Base-by-base conservation (phyloP, 2,329 filamentous ascomycete genomes). In the Fusarium verrucosum region DNA sequence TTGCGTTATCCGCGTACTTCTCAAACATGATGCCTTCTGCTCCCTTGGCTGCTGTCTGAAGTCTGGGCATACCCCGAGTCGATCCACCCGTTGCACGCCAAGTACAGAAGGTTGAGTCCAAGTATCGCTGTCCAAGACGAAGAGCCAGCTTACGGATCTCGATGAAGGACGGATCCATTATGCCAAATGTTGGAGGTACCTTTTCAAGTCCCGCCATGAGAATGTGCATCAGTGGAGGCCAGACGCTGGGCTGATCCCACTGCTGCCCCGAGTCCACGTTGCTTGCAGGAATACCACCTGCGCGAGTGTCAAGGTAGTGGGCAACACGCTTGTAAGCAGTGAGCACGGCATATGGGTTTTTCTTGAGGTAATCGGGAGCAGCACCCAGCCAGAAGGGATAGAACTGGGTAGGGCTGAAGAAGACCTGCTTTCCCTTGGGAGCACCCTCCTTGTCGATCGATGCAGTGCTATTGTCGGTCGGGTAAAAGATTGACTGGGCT, bases 341-440 rank as follows among this genome's bases (percentile, higher is more conserved):
- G 51, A 81, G 80, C 22, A 90, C 81, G 4, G 86, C 85, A 19
- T 81, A 77, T 1, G 88, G 85, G 72, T 89, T 86, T 62, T 84
- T 77, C 71, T 82, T 85, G 63, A 90, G 79, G 57, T 81, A 75
- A 0, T 73, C 70, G 0, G 87, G 86, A 0, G 87, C 88, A 2
- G 88, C 86, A 19, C 88, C 87, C 2, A 85, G 84, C 87, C 88
- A 90, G 80, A 90, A 90, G 3, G 88, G 88, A 72, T 87, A 89
- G 73, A 88, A 85, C 72, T 90, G 87, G 1, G 83, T 83, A 10
- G 84, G 74, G 56, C 83, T 76, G 71, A 89, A 89, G 57, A 83
- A 70, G 20, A 89, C 77, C 71, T 89, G 85, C 35, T 83, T 73
- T 36, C 83, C 86, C 2, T 78, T 68, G 5, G 87, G 86, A 0